Conservation (phyloP, 495 filamentous ascomycete species). For the Daldinia caldariorum region DNA sequence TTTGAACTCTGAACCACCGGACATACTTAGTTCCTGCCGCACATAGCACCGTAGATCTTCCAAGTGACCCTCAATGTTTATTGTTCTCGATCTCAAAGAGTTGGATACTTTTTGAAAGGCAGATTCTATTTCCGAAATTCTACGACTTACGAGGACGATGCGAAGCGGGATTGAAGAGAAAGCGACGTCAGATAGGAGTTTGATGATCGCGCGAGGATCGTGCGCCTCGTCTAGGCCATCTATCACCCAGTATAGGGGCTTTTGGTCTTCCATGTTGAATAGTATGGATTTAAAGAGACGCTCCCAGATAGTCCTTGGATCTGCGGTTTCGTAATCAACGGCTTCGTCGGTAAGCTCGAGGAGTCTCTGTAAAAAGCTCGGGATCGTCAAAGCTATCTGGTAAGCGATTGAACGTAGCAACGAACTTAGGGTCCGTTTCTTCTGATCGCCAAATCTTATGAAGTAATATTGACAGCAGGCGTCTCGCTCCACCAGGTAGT, state of each 20-base stretch:
- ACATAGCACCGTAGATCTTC: constrained; percentile 43
- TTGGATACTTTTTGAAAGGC: constrained; percentile 19
- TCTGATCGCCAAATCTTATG: constrained; percentile 41
- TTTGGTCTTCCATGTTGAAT: constrained; percentile 24
- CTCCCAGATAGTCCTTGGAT: constrained; percentile 53
- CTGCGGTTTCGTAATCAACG: constrained; percentile 36
- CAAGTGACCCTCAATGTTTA: constrained; percentile 33
- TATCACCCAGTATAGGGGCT: constrained; percentile 50
- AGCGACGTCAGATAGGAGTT: not conserved
- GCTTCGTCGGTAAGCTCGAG: constrained; percentile 26
- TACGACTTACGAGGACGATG: constrained; percentile 38
- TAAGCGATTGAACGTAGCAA: constrained; percentile 48
- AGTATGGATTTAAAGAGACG: constrained; percentile 49
- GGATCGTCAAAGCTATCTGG: constrained; percentile 44
- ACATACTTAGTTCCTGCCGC: constrained; percentile 32
- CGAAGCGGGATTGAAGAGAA: constrained; percentile 27
- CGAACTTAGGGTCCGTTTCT: constrained; percentile 33
- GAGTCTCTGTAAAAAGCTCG: constrained; percentile 41
- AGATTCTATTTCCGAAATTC: constrained; percentile 27
- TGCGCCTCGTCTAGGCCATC: constrained; percentile 53
- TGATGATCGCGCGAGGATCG: not conserved
- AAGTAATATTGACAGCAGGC: constrained; percentile 52
- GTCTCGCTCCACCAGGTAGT: constrained; percentile 37
- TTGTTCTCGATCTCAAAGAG: constrained; percentile 4
- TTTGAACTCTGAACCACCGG: constrained; percentile 18